These are phyloP conservation scores for Saturnispora gosingensis DNA, from an alignment of 805 yeast genomes.

Conservation along the genomic window DNA sequence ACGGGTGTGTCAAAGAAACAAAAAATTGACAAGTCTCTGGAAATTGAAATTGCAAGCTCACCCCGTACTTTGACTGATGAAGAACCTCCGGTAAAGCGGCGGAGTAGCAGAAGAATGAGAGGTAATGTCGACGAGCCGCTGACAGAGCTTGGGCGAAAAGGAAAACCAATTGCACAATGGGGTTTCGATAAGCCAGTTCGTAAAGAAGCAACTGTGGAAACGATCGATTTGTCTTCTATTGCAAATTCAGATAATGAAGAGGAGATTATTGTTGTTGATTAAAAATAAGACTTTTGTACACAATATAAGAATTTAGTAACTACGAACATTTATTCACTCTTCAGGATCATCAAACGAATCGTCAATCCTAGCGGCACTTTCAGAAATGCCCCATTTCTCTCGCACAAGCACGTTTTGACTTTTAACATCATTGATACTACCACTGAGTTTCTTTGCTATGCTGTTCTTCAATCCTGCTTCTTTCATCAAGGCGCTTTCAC, in stretches of 20 bases:
- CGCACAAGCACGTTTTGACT: constrained; percentile 19
- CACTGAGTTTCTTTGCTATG: constrained; percentile 20
- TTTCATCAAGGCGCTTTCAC: constrained; percentile 22
- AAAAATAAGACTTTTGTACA: background rate
- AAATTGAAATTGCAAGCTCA: background rate
- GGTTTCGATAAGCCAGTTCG: background rate
- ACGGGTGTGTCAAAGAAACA: background rate
- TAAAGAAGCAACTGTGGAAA: constrained; percentile 4
- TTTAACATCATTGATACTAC: constrained; percentile 22
- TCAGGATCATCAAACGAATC: constrained; percentile 17
- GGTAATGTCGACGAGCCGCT: background rate
- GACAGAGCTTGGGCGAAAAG: background rate
- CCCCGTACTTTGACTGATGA: background rate
- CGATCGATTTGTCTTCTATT: background rate
- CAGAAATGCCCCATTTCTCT: constrained; percentile 30
- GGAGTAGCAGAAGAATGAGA: background rate
- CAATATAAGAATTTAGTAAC: background rate
- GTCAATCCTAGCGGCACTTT: constrained; percentile 28
- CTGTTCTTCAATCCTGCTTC: constrained; percentile 25
- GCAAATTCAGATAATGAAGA: background rate
- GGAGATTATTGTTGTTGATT: constrained; percentile 9
- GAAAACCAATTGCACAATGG: constrained; percentile 2
- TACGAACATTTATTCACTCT: background rate
- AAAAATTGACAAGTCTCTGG: background rate
- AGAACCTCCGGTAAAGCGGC: background rate